Base-by-base conservation (phyloP, 2,329 filamentous ascomycete species). In the Ophiostoma triangulosporum region DNA sequence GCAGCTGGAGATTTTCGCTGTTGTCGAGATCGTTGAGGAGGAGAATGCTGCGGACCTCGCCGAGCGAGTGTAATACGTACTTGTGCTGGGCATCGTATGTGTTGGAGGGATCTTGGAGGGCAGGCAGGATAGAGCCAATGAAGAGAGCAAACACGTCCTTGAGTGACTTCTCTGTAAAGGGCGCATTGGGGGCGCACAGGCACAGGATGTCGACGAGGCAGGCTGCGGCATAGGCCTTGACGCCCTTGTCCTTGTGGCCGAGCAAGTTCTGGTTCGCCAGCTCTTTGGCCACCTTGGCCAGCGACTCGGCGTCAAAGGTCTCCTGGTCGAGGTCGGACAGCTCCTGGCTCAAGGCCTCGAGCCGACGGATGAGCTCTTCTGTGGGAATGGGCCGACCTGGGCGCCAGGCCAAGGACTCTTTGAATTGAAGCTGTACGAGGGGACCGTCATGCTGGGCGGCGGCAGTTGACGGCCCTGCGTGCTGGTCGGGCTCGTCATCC, bases 81-180 rank as follows among this genome's bases (percentile, higher is more conserved):
- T 93, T 83, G 70, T 98, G 88, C 68, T 97, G 90, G 57, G 81
- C 83, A 68, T 95, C 91, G 73, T 96, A 97, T 9, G 90, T 83
- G 65, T 95, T 85, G 36, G 83, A 83, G 12, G 90, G 88, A 62
- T 95, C 84, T 62, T 88, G 84, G 26, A 97, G 80, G 46, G 88
- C 82, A 48, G 90, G 89, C 46, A 97, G 76, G 59, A 95, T 85
- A 49, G 83, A 83, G 55, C 81, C 83, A 61, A 96, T 80, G 65
- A 96, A 88, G 57, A 95, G 80, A 27, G 83, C 84, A 71, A 97
- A 98, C 65, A 97, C 91, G 69, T 95, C 89, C 88, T 94, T 95
- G 58, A 97, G 76, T 70, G 97, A 90, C 56, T 86, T 81, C 38
- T 80, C 81, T 24, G 88, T 94, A 69, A 95, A 97, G 17, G 93